These are phyloP conservation scores for Adansonia gregorii DNA, from an alignment of 441 rosid species.

Conservation along the genomic window DNA sequence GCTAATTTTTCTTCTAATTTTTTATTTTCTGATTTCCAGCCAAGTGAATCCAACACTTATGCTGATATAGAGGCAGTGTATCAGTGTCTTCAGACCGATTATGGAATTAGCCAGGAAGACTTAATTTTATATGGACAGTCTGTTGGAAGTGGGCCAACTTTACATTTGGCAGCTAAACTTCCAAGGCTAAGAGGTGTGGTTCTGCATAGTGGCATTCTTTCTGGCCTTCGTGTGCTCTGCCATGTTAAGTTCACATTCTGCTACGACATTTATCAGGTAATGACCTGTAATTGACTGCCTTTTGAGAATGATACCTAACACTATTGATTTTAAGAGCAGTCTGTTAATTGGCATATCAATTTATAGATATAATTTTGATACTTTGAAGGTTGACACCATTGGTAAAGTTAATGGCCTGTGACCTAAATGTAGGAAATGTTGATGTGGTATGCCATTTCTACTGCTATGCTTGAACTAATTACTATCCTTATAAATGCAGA, in stretches of 20 bases:
- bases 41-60: conserved; percentile 86
- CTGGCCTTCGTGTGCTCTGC: conserved; percentile 96
- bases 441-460: not conserved
- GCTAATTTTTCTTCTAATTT: not conserved
- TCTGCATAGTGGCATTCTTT: conserved; percentile 95
- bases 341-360: not conserved
- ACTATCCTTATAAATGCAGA: conserved; percentile 50
- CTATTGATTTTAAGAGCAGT: not conserved
- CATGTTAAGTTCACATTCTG: conserved; percentile 87
- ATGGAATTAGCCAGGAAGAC: conserved; percentile 95
- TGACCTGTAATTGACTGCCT: not conserved
- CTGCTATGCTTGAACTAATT: conserved; percentile 20
- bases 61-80: conserved; percentile 97
- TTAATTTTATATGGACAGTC: conserved; percentile 93
- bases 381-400: not conserved
- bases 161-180: conserved; percentile 92
- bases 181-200: conserved; percentile 95
- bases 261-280: conserved; percentile 84
- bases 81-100: conserved; percentile 83
- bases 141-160: conserved; percentile 93
- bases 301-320: not conserved
- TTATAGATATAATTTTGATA: not conserved
- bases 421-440: conserved; percentile 1
- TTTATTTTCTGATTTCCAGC: conserved; percentile 48
- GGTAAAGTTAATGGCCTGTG: not conserved